Evolutionary conservation across 2,329 filamentous ascomycete genomes (phyloP), one percentile per base, ranked within the genome.

Genomic region (Capronia coronata): DNA sequence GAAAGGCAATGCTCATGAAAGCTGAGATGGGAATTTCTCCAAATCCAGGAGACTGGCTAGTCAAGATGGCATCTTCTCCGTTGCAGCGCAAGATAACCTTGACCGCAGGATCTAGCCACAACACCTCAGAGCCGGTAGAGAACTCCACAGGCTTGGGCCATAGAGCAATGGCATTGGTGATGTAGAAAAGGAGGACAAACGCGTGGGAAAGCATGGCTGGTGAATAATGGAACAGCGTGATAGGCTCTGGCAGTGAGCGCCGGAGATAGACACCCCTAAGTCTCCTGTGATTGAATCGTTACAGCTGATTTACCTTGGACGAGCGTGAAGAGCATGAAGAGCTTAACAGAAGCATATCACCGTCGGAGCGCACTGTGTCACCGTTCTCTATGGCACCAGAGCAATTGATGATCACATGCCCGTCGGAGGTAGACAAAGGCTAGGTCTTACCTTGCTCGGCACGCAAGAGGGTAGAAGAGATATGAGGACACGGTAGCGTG

Each of bases 91-190:
- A 45, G 3, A 43, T 46, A 2, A 34, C 48, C 10, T 46, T 42
- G 8, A 49, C 9, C 5, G 48, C 48, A 14, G 48, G 34, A 48
- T 51, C 51, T 3, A 56, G 42, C 54, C 54, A 56, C 25, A 51
- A 38, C 7, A 54, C 48, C 19, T 45, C 34, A n/a, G 25, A n/a
- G 13, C 54, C 48, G 2, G 38, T 40, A 10, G 37, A 18, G 11
- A 43, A 40, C 38, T 54, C 39, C 1, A 27, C 32, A 11, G 54
- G 54, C 37, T 56, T 37, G 16, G 54, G 54, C 54, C 54, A 56
- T 45, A 56, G 21, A 5, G 52, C 51, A 41, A n/a, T 34, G n/a
- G 34, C 40, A 8, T 9, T 14, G 14, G 23, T n/a, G 37, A 46
- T 14, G 22, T 10, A 37, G 10, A 21, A 23, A 14, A 27, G 27